These are phyloP conservation scores for Daedaleopsis sinensis DNA, from an alignment of 768 basidiomycete genomes.

Conservation along the genomic window DNA sequence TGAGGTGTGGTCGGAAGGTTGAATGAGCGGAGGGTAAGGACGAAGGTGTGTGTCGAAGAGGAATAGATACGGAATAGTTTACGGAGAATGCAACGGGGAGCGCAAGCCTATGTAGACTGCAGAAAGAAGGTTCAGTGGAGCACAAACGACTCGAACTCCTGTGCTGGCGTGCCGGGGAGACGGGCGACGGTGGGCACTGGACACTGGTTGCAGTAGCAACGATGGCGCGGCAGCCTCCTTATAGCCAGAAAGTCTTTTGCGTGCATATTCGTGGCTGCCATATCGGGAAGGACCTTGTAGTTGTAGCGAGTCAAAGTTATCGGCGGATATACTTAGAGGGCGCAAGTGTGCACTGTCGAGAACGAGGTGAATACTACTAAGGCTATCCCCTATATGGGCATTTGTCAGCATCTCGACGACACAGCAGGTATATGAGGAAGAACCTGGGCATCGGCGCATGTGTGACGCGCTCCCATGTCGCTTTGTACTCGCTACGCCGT, in stretches of 20 bases:
- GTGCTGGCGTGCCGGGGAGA: neutral
- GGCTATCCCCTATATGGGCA: conserved; percentile 7
- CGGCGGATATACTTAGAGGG: neutral
- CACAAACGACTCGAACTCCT: conserved; percentile 1
- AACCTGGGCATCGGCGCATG: neutral
- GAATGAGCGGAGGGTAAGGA: conserved; percentile 18
- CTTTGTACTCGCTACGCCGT: conserved; percentile 6
- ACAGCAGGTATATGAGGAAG: neutral
- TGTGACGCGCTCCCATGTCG: neutral
- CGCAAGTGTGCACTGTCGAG: neutral
- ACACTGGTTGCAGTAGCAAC: conserved; percentile 18
- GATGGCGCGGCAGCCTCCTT: conserved; percentile 2
- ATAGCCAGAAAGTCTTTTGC: neutral
- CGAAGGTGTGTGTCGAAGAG: conserved; percentile 14
- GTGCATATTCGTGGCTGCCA: neutral
- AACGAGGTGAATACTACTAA: conserved; percentile 16
- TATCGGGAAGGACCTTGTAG: conserved; percentile 4
- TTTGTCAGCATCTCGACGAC: conserved; percentile 1
- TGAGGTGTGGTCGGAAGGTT: conserved; percentile 11
- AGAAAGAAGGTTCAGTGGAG: neutral
- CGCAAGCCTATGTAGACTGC: conserved; percentile 9
- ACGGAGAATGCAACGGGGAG: conserved; percentile 9
- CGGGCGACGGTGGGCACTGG: conserved; percentile 8
- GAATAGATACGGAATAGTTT: conserved; percentile 22
- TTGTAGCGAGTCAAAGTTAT: conserved; percentile 2